Conservation (phyloP, 2,329 filamentous ascomycete species). For the Exophiala mesophila region DNA sequence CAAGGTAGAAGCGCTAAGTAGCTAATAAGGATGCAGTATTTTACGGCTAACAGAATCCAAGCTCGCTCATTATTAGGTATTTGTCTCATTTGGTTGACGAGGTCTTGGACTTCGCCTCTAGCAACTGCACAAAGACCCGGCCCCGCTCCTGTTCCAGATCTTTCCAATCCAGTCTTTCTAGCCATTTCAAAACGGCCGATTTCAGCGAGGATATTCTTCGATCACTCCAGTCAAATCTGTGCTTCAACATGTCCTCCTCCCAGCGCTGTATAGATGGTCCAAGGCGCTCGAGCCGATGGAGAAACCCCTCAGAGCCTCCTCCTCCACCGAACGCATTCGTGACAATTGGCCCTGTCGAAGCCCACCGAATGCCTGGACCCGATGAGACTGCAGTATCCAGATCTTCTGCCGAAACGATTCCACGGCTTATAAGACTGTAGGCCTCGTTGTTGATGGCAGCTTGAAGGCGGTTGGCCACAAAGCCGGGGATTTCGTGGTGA, state of each 20-base stretch:
- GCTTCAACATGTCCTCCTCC: not conserved
- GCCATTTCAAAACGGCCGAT: not conserved
- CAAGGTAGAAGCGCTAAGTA: too few relatives aligned
- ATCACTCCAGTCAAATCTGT: not conserved
- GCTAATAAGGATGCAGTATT: too few relatives aligned
- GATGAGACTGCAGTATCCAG: not conserved
- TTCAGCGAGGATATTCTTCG: not conserved
- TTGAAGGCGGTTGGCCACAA: slow-evolving; percentile 45
- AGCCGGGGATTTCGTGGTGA: slow-evolving; percentile 39
- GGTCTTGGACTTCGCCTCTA: not conserved
- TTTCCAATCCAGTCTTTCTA: not conserved
- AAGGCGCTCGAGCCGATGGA: not conserved
- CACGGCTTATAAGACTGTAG: slow-evolving; percentile 32
- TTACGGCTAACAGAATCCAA: too few relatives aligned
- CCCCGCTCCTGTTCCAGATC: not conserved
- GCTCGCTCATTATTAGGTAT: too few relatives aligned
- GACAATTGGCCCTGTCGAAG: not conserved
- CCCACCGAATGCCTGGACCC: not conserved
- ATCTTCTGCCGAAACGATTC: slow-evolving; percentile 23
- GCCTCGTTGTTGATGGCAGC: slow-evolving; percentile 36
- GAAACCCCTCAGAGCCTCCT: not conserved
- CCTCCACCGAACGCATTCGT: not conserved
- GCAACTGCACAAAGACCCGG: not conserved
- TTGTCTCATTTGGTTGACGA: too few relatives aligned
- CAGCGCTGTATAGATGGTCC: not conserved